phyloP scores from a whole-genome alignment of 2,329 filamentous ascomycete genomes.

The Pseudogymnoascus sp. region DNA sequence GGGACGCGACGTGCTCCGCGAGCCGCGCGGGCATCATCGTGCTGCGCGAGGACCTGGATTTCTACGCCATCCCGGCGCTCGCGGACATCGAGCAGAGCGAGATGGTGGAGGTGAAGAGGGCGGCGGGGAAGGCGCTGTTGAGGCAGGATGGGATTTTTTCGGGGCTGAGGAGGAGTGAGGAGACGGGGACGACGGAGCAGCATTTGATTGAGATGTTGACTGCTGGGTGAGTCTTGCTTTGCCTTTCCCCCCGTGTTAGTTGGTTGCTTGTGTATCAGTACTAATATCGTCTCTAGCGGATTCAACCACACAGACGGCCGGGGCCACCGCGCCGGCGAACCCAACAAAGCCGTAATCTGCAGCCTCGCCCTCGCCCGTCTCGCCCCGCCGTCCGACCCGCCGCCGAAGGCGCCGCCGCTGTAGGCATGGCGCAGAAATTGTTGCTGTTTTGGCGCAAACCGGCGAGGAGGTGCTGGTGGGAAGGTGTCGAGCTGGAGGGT shows the following conservation, averaged over 20 bases:
- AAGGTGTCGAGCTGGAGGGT: conserved; percentile 83
- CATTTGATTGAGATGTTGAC: conserved; percentile 99
- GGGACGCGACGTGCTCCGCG: conserved; percentile 71
- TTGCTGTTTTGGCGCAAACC: conserved; percentile 98
- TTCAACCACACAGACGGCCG: conserved; percentile 94
- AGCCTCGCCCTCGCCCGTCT: conserved; percentile 88
- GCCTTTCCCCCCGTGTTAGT: neutral
- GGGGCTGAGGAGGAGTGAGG: conserved; percentile 87
- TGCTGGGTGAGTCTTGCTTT: conserved; percentile 64
- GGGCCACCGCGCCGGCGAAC: conserved; percentile 96
- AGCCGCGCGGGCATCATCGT: conserved; percentile 95
- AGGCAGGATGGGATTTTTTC: conserved; percentile 94
- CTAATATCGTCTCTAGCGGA: conserved; percentile 51
- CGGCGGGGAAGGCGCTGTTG: conserved; percentile 78
- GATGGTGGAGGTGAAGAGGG: conserved; percentile 95
- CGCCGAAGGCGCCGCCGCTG: conserved; percentile 67
- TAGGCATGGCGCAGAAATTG: conserved; percentile 98
- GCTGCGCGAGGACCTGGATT: conserved; percentile 89
- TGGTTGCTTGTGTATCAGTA: neutral
- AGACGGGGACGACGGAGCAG: conserved; percentile 92
- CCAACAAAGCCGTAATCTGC: conserved; percentile 97
- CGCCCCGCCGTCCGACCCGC: conserved; percentile 86
- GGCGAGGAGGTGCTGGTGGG: conserved; percentile 96
- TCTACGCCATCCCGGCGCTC: conserved; percentile 88
- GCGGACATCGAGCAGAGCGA: conserved; percentile 77